These are phyloP conservation scores for Naumovozyma castellii DNA, from an alignment of 805 yeast species.

Conservation along the genomic window DNA sequence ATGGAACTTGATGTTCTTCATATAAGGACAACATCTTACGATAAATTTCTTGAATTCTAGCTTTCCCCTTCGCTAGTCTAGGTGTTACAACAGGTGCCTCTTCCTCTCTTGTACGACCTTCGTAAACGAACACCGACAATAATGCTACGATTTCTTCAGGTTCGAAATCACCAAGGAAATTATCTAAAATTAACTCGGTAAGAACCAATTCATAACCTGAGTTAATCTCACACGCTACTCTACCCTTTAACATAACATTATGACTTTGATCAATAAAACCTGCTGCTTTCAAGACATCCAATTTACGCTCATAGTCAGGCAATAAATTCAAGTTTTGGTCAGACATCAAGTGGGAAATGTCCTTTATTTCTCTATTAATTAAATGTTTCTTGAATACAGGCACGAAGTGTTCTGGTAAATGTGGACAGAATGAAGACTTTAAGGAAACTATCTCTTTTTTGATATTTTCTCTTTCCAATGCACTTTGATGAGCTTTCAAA, in stretches of 20 bases:
- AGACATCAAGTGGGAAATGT: slow-evolving; percentile 54
- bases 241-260: slow-evolving; percentile 69
- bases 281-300: slow-evolving; percentile 67
- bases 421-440: slow-evolving; percentile 30
- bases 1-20: slow-evolving; percentile 55
- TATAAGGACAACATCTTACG: slow-evolving; percentile 52
- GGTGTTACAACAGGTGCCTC: slow-evolving; percentile 64
- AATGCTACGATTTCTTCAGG: slow-evolving; percentile 96
- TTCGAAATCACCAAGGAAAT: slow-evolving; percentile 84
- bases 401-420: slow-evolving; percentile 38
- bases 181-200: slow-evolving; percentile 84
- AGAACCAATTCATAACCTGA: slow-evolving; percentile 85
- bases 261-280: slow-evolving; percentile 68
- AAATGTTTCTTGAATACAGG: slow-evolving; percentile 38
- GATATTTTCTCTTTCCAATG: slow-evolving; percentile 23
- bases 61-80: slow-evolving; percentile 62
- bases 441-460: slow-evolving; percentile 12
- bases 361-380: slow-evolving; percentile 42
- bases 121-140: slow-evolving; percentile 84
- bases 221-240: slow-evolving; percentile 88
- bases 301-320: slow-evolving; percentile 89
- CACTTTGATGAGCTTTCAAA: slow-evolving; percentile 24
- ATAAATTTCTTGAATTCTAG: slow-evolving; percentile 62
- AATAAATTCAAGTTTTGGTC: slow-evolving; percentile 82
- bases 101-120: slow-evolving; percentile 56